These are phyloP conservation scores for Phellinidium pouzarii DNA, from an alignment of 1,284 basidiomycete genomes.

Conservation along the genomic window DNA sequence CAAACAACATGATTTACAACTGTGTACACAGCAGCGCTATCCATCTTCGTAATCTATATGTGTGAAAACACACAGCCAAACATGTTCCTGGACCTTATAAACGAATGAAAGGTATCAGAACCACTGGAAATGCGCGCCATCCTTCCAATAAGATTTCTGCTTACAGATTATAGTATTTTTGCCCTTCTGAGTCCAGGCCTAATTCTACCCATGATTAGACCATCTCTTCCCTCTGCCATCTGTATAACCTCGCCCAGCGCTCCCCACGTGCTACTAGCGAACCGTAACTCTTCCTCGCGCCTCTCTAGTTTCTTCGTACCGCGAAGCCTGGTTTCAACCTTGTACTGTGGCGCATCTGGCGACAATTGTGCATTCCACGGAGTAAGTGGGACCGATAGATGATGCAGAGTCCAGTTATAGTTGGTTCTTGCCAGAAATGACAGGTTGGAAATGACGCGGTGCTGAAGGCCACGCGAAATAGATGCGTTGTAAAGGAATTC, in stretches of 20 bases:
- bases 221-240: conserved; percentile 44
- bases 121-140: no score
- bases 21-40: no score
- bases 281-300: background rate
- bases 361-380: conserved; percentile 41
- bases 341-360: conserved; percentile 23
- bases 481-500: conserved; percentile 48
- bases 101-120: no score
- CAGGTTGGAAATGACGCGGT: conserved; percentile 48
- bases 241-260: conserved; percentile 40
- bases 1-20: no score
- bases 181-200: conserved; percentile 12
- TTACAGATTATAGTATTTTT: no score
- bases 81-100: no score
- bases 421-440: conserved; percentile 31
- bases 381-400: conserved; percentile 21
- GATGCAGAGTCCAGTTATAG: conserved; percentile 23
- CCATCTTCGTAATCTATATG: no score
- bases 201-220: conserved; percentile 37
- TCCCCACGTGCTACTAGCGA: conserved; percentile 30
- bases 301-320: background rate
- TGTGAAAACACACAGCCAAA: no score
- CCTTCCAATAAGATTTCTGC: no score
- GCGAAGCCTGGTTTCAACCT: background rate
- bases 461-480: conserved; percentile 53